phyloP scores from a whole-genome alignment of 345 rosid genomes.

The Gossypium mustelinum region DNA sequence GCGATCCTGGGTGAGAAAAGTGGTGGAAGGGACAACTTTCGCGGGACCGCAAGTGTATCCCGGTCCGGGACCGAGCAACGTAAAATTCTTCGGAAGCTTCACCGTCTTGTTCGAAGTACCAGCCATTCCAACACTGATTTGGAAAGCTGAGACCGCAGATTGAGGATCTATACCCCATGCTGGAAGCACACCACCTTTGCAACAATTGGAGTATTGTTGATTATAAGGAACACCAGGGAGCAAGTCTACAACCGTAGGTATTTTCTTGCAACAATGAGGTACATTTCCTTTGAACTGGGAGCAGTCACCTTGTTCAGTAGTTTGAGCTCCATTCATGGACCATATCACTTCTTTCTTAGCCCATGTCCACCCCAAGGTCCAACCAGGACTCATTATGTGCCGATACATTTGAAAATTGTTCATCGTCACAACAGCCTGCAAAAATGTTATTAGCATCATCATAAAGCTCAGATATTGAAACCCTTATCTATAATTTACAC shows the following conservation, averaged over 20 bases:
- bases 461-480: too few relatives aligned
- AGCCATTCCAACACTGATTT: constrained; percentile 61
- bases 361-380: constrained; percentile 92
- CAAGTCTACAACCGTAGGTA: constrained; percentile 66
- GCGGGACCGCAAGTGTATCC: constrained; percentile 93
- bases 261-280: constrained; percentile 83
- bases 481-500: neutral
- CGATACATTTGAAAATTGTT: constrained; percentile 74
- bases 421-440: constrained; percentile 67
- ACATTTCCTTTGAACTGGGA: constrained; percentile 78
- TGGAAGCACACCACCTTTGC: constrained; percentile 81
- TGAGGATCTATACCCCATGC: constrained; percentile 82
- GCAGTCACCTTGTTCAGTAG: constrained; percentile 93
- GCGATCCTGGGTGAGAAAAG: constrained; percentile 32
- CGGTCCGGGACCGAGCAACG: constrained; percentile 71
- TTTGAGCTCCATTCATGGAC: constrained; percentile 73
- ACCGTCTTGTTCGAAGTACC: constrained; percentile 83
- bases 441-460: neutral
- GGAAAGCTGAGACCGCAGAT: constrained; percentile 67
- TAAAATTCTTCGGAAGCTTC: constrained; percentile 82
- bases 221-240: constrained; percentile 81
- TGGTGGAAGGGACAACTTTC: constrained; percentile 59
- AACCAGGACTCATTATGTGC: constrained; percentile 74
- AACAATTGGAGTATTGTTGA: constrained; percentile 71
- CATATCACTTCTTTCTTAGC: constrained; percentile 85